Base-by-base conservation (phyloP, 1,139 yeast species). In the Chernovozyma aurita region DNA sequence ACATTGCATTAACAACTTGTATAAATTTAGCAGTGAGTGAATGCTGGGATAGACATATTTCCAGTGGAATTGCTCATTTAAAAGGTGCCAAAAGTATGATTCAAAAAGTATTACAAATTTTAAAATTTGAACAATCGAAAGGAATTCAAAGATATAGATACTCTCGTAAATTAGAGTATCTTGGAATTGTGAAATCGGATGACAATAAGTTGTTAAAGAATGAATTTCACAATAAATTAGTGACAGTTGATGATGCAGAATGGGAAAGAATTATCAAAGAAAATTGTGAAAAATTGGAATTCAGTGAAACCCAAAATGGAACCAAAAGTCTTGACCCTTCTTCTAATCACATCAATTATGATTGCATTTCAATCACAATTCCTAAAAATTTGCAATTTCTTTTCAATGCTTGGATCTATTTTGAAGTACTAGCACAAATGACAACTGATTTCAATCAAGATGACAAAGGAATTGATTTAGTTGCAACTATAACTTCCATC, bases 41-140 rank as follows among this genome's bases (percentile, higher is more conserved):
- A 52, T 69, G 81, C 1, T 81, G 86, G 85, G 83, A 78, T 48
- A 70, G 80, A 15, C 81, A 74, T 44, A 78, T 73, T 4, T 70
- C 80, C 7, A 77, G 81, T 28, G 85, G 85, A 14, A 76, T 80
- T 37, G 80, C 83, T 2, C 86, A 79, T 57, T 64, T 78, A 42
- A 74, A 75, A 48, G 85, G 85, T 13, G 85, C 86, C 3, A 70
- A 76, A 42, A 72, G 78, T 22, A 76, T 79, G 74, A 77, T 79
- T 42, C 71, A 71, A 41, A 68, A 65, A 42, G 70, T 73, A 2
- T 52, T 66, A 51, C 42, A 57, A 30, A 41, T 66, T 20, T 52
- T 69, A 24, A 53, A 48, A 38, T 7, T 6, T 12, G 8, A 26
- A 16, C 62, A 59, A 34, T 34, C 12, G 8, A 11, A 9, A 9